Evolutionary conservation across 176 grass and related monocot genomes (phyloP).

Genomic region (Stipa capillata): DNA sequence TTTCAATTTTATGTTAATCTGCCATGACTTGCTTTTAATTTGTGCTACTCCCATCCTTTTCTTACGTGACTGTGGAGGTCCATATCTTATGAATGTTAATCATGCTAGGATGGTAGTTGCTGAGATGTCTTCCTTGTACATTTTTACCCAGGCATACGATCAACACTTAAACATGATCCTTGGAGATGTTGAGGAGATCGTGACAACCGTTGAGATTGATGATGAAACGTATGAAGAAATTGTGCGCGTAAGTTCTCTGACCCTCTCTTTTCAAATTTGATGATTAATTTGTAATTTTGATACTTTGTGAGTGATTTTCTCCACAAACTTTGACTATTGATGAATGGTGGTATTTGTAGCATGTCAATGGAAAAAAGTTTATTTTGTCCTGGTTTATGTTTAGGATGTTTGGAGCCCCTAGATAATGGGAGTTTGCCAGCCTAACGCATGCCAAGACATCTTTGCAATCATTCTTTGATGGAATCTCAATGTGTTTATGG

Average conservation of each 20-base stretch:
- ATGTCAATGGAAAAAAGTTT: neutral
- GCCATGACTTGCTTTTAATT: no score
- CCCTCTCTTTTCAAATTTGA: neutral
- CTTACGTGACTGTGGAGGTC: no score
- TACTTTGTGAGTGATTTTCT: neutral
- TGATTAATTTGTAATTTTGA: neutral
- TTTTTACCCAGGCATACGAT: constrained; percentile 77
- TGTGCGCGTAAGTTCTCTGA: constrained; percentile 53
- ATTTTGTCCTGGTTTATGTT: neutral
- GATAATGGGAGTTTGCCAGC: neutral
- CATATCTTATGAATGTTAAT: neutral
- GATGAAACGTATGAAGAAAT: constrained; percentile 99
- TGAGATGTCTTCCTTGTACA: neutral
- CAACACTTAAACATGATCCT: constrained; percentile 99
- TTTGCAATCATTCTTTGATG: neutral
- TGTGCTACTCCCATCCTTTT: no score
- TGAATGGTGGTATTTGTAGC: neutral
- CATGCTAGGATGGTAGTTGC: neutral
- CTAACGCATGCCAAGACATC: neutral
- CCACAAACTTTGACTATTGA: neutral
- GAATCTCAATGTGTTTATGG: no score
- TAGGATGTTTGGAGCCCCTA: neutral
- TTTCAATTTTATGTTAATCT: neutral
- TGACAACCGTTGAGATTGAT: constrained; percentile 89
- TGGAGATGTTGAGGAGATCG: constrained; percentile 96